These are phyloP conservation scores for Entonaema liquescens DNA, from an alignment of 495 filamentous ascomycete genomes.

Conservation along the genomic window DNA sequence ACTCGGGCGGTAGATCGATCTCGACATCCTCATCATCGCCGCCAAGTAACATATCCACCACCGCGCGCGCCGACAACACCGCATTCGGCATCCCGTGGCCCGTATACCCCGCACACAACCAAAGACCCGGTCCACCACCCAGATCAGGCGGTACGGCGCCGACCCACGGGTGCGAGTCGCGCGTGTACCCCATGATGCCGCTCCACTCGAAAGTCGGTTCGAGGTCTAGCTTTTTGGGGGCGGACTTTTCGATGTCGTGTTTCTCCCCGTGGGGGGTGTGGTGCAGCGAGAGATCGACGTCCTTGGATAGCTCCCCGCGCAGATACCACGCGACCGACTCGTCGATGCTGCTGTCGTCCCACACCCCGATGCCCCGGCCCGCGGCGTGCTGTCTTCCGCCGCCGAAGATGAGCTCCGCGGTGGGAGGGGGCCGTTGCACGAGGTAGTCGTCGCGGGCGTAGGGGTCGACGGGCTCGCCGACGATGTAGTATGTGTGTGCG, in stretches of 20 bases:
- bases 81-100: constrained; percentile 88
- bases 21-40: constrained; percentile 36
- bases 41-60: constrained; percentile 68
- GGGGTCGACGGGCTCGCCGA: constrained; percentile 51
- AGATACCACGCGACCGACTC: constrained; percentile 59
- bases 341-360: constrained; percentile 66
- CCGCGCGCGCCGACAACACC: constrained; percentile 71
- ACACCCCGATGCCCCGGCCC: constrained; percentile 61
- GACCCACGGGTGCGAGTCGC: constrained; percentile 76
- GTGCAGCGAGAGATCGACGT: constrained; percentile 43
- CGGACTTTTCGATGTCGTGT: no score
- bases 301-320: constrained; percentile 50
- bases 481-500: constrained; percentile 69
- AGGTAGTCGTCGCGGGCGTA: constrained; percentile 74
- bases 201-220: constrained; percentile 74
- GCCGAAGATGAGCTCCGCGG: constrained; percentile 69
- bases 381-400: constrained; percentile 62
- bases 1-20: constrained; percentile 53
- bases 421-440: constrained; percentile 66
- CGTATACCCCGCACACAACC: constrained; percentile 67
- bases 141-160: constrained; percentile 61
- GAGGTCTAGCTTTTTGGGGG: constrained; percentile 51
- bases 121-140: constrained; percentile 38
- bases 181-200: constrained; percentile 81
- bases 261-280: background rate